Evolutionary conservation across 805 yeast species (phyloP), one percentile per base, ranked within the genome.

Genomic region (Candida manassasensis): DNA sequence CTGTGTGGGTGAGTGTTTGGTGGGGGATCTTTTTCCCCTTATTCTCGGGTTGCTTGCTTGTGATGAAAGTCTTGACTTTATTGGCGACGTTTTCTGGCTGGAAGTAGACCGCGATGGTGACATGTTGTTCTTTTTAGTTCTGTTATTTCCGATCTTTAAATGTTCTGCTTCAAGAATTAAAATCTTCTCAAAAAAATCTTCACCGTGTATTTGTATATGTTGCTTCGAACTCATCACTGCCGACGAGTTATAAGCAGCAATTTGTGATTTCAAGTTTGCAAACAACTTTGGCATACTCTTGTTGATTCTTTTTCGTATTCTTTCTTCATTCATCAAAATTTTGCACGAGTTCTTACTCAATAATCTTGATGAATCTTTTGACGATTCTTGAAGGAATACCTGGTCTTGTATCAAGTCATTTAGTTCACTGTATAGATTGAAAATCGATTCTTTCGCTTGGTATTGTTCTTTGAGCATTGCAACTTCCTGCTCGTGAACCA

Each of bases 251-350:
- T 75, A 84, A 9, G 60, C 61, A 3, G 47, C 39, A 4, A 85
- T 47, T 33, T 71, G 72, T 1, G 42, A 27, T 40, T 71, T 73
- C 32, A 90, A 57, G 1, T 67, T 73, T 3, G 62, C 57, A 7
- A 85, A 59, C 0, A 83, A 66, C 24, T 67, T 63, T 0, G 97
- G 97, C 45, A 85, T 62, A 45, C 74, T 73, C 49, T 77, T 77
- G n/a, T 74, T 60, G 6, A 89, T 67, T 36, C 73, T 72, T 45
- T 81, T 81, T 37, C 97, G 65, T 26, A 79, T 65, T 49, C 72
- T 81, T 52, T 88, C 96, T 53, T 90, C 98, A 38, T 81, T 74
- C 38, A 84, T 67, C 39, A 90, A 62, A 16, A 89, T 81, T 41
- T 79, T 81, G 43, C 90, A 89, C 2, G 88, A 81, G 47, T 83